Evolutionary conservation across 148 eudicot species (phyloP), one percentile per base, ranked within the genome.

Genomic region (Drosera capensis): DNA sequence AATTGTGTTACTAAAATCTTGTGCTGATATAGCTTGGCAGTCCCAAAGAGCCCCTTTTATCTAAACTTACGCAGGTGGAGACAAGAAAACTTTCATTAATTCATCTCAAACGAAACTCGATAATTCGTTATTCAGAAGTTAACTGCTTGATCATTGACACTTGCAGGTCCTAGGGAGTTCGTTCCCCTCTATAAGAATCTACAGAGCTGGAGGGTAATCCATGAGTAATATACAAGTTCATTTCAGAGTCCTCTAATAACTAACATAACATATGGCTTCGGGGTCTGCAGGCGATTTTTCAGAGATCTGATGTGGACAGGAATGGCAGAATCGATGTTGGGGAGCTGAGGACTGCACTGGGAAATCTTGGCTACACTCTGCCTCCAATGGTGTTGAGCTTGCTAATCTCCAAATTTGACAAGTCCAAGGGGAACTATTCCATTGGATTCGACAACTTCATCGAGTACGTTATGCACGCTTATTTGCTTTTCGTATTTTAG

Each of bases 101-200:
- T n/a, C n/a, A 43, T 43, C 5, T 20, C 3, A 19, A 14, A 43
- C 21, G 12, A 29, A 43, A 43, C 6, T 45, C 12, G 7, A 9
- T 20, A 21, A 45, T 14, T 9, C 14, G 47, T 44, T 44, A 20
- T 44, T 9, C 7, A 15, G n/a, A 39, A n/a, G n/a, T n/a, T n/a
- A n/a, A n/a, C n/a, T n/a, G n/a, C n/a, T n/a, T n/a, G n/a, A n/a
- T n/a, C n/a, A n/a, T n/a, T n/a, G n/a, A n/a, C n/a, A n/a, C n/a
- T n/a, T n/a, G 48, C 70, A 83, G 94, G 94, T 36, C 94, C 94
- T 2, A 74, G 66, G 66, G 94, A 84, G 35, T 84, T 84, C 45
- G 68, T 68, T n/a, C 61, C 75, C 3, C 67, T 84, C 58, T 70
- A 52, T 45, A 68, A 73, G 47, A 68, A 79, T 61, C 84, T 84